These are phyloP conservation scores for Daedaleopsis sinensis DNA, from an alignment of 768 basidiomycete genomes.

Conservation along the genomic window DNA sequence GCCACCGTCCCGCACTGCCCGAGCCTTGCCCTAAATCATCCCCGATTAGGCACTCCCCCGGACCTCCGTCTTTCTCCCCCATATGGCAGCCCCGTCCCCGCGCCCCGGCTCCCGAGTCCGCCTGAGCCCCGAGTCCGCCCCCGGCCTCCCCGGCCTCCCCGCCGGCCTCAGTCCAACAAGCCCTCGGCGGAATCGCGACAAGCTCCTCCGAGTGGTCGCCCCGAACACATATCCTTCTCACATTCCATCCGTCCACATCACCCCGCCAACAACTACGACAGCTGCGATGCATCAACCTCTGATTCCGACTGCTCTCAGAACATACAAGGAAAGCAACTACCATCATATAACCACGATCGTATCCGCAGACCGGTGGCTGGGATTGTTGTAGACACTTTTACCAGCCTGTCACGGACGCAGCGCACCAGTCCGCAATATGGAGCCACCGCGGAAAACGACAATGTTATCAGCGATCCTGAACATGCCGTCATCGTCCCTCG, in stretches of 20 bases:
- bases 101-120: slow-evolving; percentile 6
- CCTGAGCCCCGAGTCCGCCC: slow-evolving; percentile 11
- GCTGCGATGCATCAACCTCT: slow-evolving; percentile 24
- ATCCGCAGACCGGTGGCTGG: slow-evolving; percentile 63
- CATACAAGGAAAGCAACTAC: slow-evolving; percentile 23
- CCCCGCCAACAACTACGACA: slow-evolving; percentile 14
- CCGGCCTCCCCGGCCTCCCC: neutral
- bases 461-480: slow-evolving; percentile 21
- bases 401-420: slow-evolving; percentile 57
- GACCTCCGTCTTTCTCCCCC: slow-evolving; percentile 11
- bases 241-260: slow-evolving; percentile 17
- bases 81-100: slow-evolving; percentile 20
- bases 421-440: slow-evolving; percentile 23
- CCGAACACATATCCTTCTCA: slow-evolving; percentile 1
- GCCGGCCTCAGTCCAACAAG: neutral
- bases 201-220: slow-evolving; percentile 5
- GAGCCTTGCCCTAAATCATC: slow-evolving; percentile 23
- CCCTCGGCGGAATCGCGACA: neutral
- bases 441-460: slow-evolving; percentile 16
- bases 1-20: slow-evolving; percentile 18
- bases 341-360: slow-evolving; percentile 62
- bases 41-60: slow-evolving; percentile 11
- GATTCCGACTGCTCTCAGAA: slow-evolving; percentile 25
- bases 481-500: slow-evolving; percentile 19
- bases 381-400: slow-evolving; percentile 83